phyloP scores from a whole-genome alignment of 2,329 filamentous ascomycete species.

The Stenocarpella maydis region DNA sequence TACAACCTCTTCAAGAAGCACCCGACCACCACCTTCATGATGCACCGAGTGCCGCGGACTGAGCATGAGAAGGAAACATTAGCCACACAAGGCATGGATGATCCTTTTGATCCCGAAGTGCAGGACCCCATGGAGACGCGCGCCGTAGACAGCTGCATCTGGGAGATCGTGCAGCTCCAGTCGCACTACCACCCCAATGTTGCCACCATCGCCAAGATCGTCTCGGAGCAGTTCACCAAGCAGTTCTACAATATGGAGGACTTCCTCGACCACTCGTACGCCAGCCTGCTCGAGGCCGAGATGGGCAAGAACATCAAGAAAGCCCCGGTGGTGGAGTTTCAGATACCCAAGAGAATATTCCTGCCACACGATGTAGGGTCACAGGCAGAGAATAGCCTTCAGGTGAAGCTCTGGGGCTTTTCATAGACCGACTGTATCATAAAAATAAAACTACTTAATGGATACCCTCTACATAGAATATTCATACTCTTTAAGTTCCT shows the following conservation, averaged over 20 bases:
- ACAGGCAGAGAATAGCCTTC: constrained; percentile 59
- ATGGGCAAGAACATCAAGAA: constrained; percentile 85
- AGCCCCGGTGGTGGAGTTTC: constrained; percentile 87
- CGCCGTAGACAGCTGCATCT: constrained; percentile 91
- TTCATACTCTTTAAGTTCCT: too few species aligned
- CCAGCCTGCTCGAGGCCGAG: constrained; percentile 83
- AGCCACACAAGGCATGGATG: constrained; percentile 67
- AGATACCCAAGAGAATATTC: constrained; percentile 89
- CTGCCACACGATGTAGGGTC: constrained; percentile 58
- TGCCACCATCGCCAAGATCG: constrained; percentile 89
- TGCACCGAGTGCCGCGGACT: constrained; percentile 78
- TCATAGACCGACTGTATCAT: neutral
- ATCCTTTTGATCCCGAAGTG: constrained; percentile 81
- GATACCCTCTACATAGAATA: too few species aligned
- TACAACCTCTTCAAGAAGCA: constrained; percentile 95
- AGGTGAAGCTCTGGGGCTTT: constrained; percentile 71
- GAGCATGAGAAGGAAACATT: constrained; percentile 65
- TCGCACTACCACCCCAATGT: constrained; percentile 97
- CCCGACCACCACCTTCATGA: constrained; percentile 93
- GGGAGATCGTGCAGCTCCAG: constrained; percentile 92
- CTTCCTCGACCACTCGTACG: constrained; percentile 94
- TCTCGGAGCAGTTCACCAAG: constrained; percentile 97
- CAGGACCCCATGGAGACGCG: constrained; percentile 82
- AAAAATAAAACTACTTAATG: too few species aligned
- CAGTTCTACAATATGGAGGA: constrained; percentile 95